phyloP scores from a whole-genome alignment of 2,329 filamentous ascomycete genomes.

The Neophaeococcomyces aloes region DNA sequence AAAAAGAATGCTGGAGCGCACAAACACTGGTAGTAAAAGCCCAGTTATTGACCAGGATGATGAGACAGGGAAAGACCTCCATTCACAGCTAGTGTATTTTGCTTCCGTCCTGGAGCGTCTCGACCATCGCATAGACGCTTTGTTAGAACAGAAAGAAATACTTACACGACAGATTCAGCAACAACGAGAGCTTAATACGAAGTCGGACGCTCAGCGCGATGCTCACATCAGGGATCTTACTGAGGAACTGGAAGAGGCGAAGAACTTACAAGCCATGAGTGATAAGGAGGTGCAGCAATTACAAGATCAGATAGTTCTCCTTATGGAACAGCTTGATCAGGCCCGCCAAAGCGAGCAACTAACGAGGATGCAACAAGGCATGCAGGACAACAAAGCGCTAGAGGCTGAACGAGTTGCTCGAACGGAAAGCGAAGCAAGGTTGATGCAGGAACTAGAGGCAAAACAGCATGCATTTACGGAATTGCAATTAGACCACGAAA shows the following conservation, averaged over 20 bases:
- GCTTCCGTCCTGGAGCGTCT: slow-evolving; percentile 68
- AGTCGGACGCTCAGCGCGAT: slow-evolving; percentile 57
- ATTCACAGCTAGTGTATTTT: slow-evolving; percentile 65
- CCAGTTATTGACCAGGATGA: slow-evolving; percentile 48
- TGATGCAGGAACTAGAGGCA: slow-evolving; percentile 14
- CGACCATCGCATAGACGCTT: slow-evolving; percentile 61
- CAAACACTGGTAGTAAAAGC: slow-evolving; percentile 33
- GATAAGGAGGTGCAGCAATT: slow-evolving; percentile 31
- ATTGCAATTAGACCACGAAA: slow-evolving; percentile 21
- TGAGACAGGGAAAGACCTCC: slow-evolving; percentile 45
- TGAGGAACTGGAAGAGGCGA: slow-evolving; percentile 47
- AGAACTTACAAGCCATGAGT: slow-evolving; percentile 52
- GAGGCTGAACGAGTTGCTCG: slow-evolving; percentile 15
- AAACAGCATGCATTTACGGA: slow-evolving; percentile 24
- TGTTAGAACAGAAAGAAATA: slow-evolving; percentile 81
- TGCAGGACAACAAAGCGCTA: slow-evolving; percentile 23
- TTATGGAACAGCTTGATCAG: slow-evolving; percentile 36
- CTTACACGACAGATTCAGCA: slow-evolving; percentile 89
- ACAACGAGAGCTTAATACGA: slow-evolving; percentile 82
- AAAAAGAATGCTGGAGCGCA: slow-evolving; percentile 45
- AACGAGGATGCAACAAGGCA: slow-evolving; percentile 26
- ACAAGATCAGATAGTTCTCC: slow-evolving; percentile 31
- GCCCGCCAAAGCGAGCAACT: slow-evolving; percentile 29
- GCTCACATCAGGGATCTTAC: slow-evolving; percentile 37
- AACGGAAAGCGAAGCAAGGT: slow-evolving; percentile 15